Evolutionary conservation across 1,284 basidiomycete species (phyloP), one percentile per base, ranked within the genome.

Genomic region (Boletus sp.): DNA sequence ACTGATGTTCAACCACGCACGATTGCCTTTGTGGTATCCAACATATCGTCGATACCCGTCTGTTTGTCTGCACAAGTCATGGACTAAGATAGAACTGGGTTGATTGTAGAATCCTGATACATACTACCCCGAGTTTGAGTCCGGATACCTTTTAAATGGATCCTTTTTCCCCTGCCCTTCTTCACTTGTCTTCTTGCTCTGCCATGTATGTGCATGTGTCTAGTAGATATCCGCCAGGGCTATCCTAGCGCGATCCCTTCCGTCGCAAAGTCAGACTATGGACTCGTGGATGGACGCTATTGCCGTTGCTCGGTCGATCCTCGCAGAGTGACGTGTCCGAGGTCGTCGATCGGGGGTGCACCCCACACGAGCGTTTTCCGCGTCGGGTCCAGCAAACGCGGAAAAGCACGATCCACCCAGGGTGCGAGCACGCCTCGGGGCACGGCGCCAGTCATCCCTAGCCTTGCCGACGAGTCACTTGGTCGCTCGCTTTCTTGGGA

Each of bases 351-450:
- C 1, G 82, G 70, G 8, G 82, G 82, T n/a, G 85, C 83, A 35
- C 82, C 82, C 78, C 80, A 84, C 7, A 87, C 73, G 1, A 83
- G 52, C 1, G 81, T 84, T 63, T 80, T 82, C 16, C 66, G 68
- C 52, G 67, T 60, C 12, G 82, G 81, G 59, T 87, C 82, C 32
- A 86, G 61, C 30, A 82, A 51, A 29, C 66, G 52, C 2, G 82
- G 82, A 47, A 75, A 74, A 8, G 65, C 65, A 33, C 57, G 58
- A 30, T 76, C 76, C 20, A 83, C 63, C 38, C 69, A 47, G 20
- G 68, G 67, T 1, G 69, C 69, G 30, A 84, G 60, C n/a, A 82
- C 49, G 13, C 80, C 76, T 8, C 62, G 59, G 9, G 54, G 30
- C 22, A 22, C 12, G 17, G 6, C 16, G 12, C 10, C 41, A 7